Evolutionary conservation across 2,329 filamentous ascomycete genomes (phyloP), one percentile per base, ranked within the genome.

Genomic region (Beauveria caledonica): DNA sequence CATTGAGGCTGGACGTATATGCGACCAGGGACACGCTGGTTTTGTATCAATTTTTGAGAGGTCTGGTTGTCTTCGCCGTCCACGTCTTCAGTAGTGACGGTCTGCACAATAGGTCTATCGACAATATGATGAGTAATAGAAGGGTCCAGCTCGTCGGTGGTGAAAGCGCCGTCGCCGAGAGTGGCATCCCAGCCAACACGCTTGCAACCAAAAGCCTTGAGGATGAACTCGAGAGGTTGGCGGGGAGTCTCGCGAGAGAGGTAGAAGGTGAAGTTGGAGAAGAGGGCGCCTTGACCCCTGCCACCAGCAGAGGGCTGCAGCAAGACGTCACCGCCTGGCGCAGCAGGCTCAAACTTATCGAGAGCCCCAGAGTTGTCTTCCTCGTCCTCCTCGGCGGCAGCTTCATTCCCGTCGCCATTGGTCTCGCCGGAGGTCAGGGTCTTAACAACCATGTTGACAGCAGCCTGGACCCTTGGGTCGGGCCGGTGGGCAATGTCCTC

Each of bases 1-100:
- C 95, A 99, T 72, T 99, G 94, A 21, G 94, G 94, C 77, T 99
- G 94, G 60, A 99, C 78, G 68, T 99, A 99, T 64, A 86, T 91
- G 65, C 94, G 84, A 40, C 93, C 93, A n/a, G 93, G 92, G 63
- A 97, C 88, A 63, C 92, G 86, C 64, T 85, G 85, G 68, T 90
- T 88, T 62, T 74, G 74, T 27, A 72, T 78, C 60, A 86, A 75
- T 71, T 80, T 83, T 71, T 81, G 83, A 52, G 77, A 77, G 63
- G 78, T 88, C 75, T 84, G 84, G 73, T 82, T 86, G 67, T 87
- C 85, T 64, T 83, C 81, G 29, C 67, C 77, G 49, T 77, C 77
- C 21, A 73, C 77, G 52, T 78, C 75, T 59, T 80, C 78, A 36
- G 79, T 78, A 42, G 77, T 74, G 3, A 78, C 76, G 27, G 80